Percentiles rank a stretch among this genome's conserved stretches.
Conservation (phyloP, 176 grass and related monocot genomes). For the Ensete glaucum region DNA sequence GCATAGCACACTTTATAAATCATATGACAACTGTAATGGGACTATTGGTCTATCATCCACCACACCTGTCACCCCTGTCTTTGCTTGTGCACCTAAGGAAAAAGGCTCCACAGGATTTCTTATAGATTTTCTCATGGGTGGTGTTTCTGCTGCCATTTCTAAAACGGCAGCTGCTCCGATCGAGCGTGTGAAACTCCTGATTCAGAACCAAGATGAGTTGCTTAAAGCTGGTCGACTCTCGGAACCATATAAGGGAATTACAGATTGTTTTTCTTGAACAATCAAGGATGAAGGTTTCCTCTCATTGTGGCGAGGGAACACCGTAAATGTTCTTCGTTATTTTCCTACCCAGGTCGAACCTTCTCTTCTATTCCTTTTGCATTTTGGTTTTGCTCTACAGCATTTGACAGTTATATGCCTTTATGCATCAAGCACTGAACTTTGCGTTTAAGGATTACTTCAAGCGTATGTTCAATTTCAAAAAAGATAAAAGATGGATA, state of each 20-base stretch:
- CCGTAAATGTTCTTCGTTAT: slow-evolving; percentile 18
- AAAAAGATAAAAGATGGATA: too few species aligned
- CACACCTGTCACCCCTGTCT: neutral
- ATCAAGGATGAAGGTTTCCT: neutral
- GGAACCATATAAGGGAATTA: slow-evolving; percentile 17
- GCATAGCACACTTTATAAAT: too few species aligned
- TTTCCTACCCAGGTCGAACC: neutral
- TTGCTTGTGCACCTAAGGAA: slow-evolving; percentile 5
- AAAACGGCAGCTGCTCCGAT: slow-evolving; percentile 6
- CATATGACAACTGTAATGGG: too few species aligned
- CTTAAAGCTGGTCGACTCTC: slow-evolving; percentile 12
- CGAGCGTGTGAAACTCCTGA: slow-evolving; percentile 2
- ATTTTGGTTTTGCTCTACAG: too few species aligned
- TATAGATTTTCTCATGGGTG: slow-evolving; percentile 13
- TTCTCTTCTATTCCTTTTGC: too few species aligned
- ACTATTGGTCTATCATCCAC: too few species aligned
- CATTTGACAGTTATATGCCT: too few species aligned
- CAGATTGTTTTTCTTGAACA: slow-evolving; percentile 8
- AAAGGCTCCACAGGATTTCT: neutral
- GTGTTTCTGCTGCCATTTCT: slow-evolving; percentile 13
- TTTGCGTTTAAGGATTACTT: slow-evolving; percentile 19
- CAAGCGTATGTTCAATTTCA: neutral
- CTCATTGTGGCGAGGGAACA: slow-evolving; percentile 14
- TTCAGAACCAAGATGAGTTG: slow-evolving; percentile 21
- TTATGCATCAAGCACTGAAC: slow-evolving; percentile 7